Conservation (phyloP, 148 eudicot genomes). For the Dianthus caryophyllus region DNA sequence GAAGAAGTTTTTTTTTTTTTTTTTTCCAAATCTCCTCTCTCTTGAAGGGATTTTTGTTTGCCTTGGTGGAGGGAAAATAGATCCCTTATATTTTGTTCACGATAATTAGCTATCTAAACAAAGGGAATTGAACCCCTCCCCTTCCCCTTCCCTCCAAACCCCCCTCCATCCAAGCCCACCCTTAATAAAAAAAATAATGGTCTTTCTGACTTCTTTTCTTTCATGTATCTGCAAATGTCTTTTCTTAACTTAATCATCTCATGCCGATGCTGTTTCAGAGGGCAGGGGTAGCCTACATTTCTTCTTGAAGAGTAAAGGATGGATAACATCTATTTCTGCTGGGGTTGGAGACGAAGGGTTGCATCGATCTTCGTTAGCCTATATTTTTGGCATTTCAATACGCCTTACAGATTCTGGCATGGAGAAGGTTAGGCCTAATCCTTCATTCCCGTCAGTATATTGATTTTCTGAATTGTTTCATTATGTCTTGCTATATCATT, state of each 20-base stretch:
- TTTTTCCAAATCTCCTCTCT: no score
- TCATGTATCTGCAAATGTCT: conserved; percentile 1
- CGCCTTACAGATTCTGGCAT: conserved; percentile 85
- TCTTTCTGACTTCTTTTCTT: background rate
- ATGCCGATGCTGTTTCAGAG: conserved; percentile 52
- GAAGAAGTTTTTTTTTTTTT: no score
- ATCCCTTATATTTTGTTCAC: no score
- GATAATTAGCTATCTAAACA: no score
- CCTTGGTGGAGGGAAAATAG: no score
- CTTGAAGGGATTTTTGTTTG: no score
- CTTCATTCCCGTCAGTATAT: background rate
- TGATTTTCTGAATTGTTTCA: conserved; percentile 7
- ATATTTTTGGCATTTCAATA: conserved; percentile 81
- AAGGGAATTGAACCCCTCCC: no score
- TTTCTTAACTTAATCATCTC: background rate
- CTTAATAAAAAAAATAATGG: no score
- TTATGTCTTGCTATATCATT: background rate
- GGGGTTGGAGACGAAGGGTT: conserved; percentile 96
- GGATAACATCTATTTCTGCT: conserved; percentile 91
- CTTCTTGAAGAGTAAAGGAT: conserved; percentile 82
- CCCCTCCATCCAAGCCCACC: no score
- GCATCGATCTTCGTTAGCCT: conserved; percentile 73
- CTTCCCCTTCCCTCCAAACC: no score
- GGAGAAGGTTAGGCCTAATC: conserved; percentile 53
- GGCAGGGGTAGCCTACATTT: conserved; percentile 87